phyloP scores from a whole-genome alignment of 148 eudicot genomes.

The Rhododendron simsii region DNA sequence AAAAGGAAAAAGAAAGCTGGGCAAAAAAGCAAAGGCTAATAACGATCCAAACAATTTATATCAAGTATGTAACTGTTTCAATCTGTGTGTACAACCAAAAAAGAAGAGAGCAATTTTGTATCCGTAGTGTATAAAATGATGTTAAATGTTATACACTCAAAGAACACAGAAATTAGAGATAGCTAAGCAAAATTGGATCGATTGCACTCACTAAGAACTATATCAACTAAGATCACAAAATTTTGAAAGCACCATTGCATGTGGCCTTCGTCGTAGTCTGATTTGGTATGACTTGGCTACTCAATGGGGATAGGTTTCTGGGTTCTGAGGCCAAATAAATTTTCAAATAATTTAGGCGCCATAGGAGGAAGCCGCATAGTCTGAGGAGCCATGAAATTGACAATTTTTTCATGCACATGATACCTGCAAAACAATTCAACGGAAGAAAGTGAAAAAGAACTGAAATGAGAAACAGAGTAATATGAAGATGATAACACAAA shows the following conservation, averaged over 20 bases:
- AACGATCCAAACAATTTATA: not conserved
- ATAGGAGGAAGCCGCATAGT: constrained; percentile 55
- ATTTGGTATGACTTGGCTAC: constrained; percentile 3
- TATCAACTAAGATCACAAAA: not conserved
- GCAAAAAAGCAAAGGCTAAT: not conserved
- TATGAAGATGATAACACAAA: not conserved
- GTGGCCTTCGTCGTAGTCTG: not conserved
- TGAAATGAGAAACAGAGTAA: not conserved
- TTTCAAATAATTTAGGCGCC: constrained; percentile 66
- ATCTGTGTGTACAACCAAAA: not conserved
- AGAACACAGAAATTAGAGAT: not conserved
- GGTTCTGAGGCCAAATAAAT: constrained; percentile 61
- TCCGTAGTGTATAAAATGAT: not conserved
- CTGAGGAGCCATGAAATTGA: constrained; percentile 88
- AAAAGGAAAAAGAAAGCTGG: not conserved
- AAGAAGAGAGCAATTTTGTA: not conserved
- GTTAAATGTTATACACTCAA: not conserved
- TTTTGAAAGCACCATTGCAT: not conserved
- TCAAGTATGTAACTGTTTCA: not conserved
- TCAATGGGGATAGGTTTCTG: constrained; percentile 33
- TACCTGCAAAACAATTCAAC: constrained; percentile 43
- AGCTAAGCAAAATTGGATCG: not conserved
- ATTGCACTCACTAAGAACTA: not conserved
- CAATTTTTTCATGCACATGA: constrained; percentile 75
- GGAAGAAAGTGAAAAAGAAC: not conserved